phyloP scores from a whole-genome alignment of 2,329 filamentous ascomycete genomes.

The Venturia carpophila region DNA sequence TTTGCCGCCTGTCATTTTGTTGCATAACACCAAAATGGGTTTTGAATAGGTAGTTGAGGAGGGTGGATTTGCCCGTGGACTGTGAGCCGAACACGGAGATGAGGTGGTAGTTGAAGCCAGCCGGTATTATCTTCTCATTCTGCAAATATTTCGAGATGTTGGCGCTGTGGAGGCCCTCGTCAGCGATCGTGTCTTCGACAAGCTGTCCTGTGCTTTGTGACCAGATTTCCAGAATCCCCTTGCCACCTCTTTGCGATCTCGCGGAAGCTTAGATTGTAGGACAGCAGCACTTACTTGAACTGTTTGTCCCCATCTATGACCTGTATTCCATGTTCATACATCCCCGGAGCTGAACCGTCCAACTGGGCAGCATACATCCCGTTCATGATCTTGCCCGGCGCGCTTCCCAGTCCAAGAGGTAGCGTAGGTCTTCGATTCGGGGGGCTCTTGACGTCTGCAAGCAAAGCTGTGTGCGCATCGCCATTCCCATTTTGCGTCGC shows the following conservation, averaged over 20 bases:
- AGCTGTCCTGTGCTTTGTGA: neutral
- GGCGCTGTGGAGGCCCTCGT: constrained; percentile 43
- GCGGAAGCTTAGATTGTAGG: neutral
- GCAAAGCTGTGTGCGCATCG: neutral
- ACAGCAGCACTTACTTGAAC: constrained; percentile 67
- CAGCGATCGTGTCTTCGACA: constrained; percentile 4
- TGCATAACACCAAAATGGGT: constrained; percentile 98
- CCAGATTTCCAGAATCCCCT: neutral
- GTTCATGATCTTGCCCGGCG: constrained; percentile 54
- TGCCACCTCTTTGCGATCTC: neutral
- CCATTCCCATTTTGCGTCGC: constrained; percentile 2
- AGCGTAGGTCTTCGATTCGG: constrained; percentile 14
- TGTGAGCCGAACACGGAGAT: constrained; percentile 99
- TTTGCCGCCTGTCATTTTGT: constrained; percentile 87
- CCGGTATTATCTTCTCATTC: constrained; percentile 68
- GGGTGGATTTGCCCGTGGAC: constrained; percentile 95
- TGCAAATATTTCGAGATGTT: constrained; percentile 76
- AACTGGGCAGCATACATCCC: constrained; percentile 66
- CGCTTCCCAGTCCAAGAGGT: constrained; percentile 24
- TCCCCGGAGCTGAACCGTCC: constrained; percentile 53
- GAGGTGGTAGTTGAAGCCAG: constrained; percentile 98
- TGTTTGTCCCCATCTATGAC: constrained; percentile 94
- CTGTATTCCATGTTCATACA: constrained; percentile 90
- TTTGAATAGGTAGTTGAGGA: constrained; percentile 91
- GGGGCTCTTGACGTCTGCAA: neutral